Evolutionary conservation across 148 eudicot species (phyloP), one percentile per base, ranked within the genome.

Genomic region (Spergularia bocconei): DNA sequence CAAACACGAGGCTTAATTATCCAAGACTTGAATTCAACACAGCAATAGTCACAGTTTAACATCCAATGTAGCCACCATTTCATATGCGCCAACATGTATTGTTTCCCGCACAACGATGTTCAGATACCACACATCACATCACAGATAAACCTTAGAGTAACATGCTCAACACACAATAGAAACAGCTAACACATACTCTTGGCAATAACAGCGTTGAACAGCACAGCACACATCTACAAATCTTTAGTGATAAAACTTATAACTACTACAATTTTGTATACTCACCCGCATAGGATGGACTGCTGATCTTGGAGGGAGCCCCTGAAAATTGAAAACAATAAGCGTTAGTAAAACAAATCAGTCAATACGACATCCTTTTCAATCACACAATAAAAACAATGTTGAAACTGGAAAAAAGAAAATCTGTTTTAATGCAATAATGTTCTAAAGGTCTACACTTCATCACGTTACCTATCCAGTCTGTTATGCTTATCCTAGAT

Each of bases 251-350:
- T 4, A 29, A 29, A 29, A 29, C 36, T 29, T 29, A 29, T 0
- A 29, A 23, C 63, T 44, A 67, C 63, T 20, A 69, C 33, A 14
- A 71, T 20, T 6, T 51, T 41, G 75, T 39, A 48, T 38, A 86
- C 97, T 88, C 69, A 95, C 99, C 91, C 99, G 88, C 99, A 92
- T 95, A 56, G 99, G 99, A 85, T 95, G 97, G 76, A 95, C 99
- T 52, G 93, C 81, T 73, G 99, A 93, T 76, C 99, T 89, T 55
- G 99, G 99, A 79, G 99, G 99, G 81, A 89, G 87, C 39, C 97
- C 96, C 99, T 95, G 90, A 19, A 74, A 47, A 16, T 66, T 48
- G 20, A 82, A 75, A 71, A 11, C 61, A 14, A 36, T 54, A 52
- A 80, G 56, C 1, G 9, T 59, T 38, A 50, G 54, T 21, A 68